Conservation (phyloP, 2,329 filamentous ascomycete species). For the Fusarium sterilihyphosum region DNA sequence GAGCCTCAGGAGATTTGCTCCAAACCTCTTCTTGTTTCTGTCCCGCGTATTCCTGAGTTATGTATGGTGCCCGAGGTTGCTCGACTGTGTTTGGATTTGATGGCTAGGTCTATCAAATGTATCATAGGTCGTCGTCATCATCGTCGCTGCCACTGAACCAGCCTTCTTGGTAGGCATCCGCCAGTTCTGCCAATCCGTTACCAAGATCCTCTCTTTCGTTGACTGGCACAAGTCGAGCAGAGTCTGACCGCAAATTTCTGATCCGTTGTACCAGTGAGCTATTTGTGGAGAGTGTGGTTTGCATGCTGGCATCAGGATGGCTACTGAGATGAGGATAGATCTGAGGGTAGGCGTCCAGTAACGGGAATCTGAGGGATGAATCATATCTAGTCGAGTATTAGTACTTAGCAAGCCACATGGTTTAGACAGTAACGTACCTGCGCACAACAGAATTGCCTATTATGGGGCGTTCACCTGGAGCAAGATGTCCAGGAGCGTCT, state of each 20-base stretch:
- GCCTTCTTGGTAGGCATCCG: conserved; percentile 88
- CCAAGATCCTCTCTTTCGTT: conserved; percentile 87
- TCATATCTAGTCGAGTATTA: conserved; percentile 52
- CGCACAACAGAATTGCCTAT: conserved; percentile 44
- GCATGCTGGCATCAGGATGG: conserved; percentile 52
- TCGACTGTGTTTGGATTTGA: background rate
- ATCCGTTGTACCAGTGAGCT: conserved; percentile 76
- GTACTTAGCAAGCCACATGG: background rate
- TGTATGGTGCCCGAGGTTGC: background rate
- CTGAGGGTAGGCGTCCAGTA: conserved; percentile 84
- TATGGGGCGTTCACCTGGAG: conserved; percentile 28
- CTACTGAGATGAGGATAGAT: conserved; percentile 67
- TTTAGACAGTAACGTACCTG: conserved; percentile 33
- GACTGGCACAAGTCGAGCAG: conserved; percentile 70
- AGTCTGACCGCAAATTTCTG: conserved; percentile 71
- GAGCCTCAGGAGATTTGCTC: conserved; percentile 9
- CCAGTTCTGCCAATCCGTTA: conserved; percentile 83
- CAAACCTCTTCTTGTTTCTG: background rate
- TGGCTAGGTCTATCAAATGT: background rate
- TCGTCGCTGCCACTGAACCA: conserved; percentile 80
- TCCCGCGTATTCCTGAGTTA: background rate
- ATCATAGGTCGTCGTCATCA: conserved; percentile 65
- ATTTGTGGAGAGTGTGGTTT: conserved; percentile 76
- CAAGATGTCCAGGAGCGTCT: background rate
- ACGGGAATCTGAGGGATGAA: conserved; percentile 72